phyloP scores from a whole-genome alignment of 495 filamentous ascomycete genomes.

The Parmelia sp. region DNA sequence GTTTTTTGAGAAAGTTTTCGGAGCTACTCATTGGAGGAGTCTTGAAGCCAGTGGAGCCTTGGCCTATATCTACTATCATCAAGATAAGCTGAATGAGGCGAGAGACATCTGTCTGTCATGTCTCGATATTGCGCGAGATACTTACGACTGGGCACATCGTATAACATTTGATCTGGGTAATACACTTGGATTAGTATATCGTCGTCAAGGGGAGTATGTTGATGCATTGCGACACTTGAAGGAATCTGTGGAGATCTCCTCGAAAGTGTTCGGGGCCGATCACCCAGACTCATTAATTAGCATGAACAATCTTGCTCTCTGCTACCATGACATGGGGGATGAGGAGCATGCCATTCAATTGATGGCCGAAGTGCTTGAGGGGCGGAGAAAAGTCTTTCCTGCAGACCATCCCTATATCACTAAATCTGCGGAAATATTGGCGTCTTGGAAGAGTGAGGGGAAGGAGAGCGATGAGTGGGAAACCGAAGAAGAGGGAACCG shows the following conservation, averaged over 20 bases:
- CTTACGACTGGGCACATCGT: not conserved
- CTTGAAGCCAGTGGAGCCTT: not conserved
- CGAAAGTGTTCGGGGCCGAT: not conserved
- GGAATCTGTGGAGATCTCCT: no score
- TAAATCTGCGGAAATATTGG: not conserved
- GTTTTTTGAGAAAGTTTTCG: not conserved
- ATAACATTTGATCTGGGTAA: not conserved
- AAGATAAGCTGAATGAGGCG: not conserved
- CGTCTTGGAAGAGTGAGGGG: not conserved
- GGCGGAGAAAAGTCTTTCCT: not conserved
- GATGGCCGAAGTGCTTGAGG: not conserved
- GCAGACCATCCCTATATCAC: not conserved
- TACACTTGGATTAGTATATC: not conserved
- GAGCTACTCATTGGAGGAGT: not conserved
- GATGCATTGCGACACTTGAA: not conserved
- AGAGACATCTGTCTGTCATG: not conserved
- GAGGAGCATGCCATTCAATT: not conserved
- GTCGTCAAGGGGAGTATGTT: not conserved
- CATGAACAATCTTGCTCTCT: not conserved
- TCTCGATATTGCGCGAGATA: not conserved
- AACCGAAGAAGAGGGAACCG: not conserved
- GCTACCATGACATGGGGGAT: not conserved
- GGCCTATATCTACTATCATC: not conserved
- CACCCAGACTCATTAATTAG: not conserved
- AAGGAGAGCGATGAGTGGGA: not conserved